Conservation (phyloP, 192 early-diverging fungal genomes). For the Dispira simplex region DNA sequence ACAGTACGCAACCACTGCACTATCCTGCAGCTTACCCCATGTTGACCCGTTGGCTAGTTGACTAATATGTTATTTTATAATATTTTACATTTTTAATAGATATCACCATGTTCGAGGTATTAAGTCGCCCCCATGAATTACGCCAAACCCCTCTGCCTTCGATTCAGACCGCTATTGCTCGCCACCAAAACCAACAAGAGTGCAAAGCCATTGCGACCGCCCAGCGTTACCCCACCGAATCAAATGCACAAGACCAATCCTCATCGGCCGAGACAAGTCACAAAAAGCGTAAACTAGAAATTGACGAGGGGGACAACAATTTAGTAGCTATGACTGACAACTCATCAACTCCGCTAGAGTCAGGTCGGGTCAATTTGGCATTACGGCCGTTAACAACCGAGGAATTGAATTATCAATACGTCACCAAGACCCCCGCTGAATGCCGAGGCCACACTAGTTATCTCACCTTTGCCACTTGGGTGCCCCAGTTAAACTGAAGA, state of each 20-base stretch:
- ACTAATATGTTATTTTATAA: not conserved
- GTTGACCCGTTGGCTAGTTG: no score
- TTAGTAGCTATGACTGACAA: no score
- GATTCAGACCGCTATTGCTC: conserved; percentile 41
- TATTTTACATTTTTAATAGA: conserved; percentile 21
- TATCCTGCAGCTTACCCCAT: no score
- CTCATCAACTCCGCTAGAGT: no score
- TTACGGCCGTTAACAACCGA: not conserved
- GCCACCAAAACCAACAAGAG: not conserved
- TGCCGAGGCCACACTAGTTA: conserved; percentile 85
- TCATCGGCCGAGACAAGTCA: no score
- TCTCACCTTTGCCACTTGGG: conserved; percentile 79
- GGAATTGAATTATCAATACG: conserved; percentile 12
- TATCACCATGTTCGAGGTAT: conserved; percentile 86
- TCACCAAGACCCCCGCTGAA: conserved; percentile 35
- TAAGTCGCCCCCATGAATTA: conserved; percentile 66
- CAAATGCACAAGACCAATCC: no score
- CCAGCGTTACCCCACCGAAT: no score
- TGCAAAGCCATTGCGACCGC: not conserved
- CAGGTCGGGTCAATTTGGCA: not conserved
- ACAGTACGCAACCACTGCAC: no score
- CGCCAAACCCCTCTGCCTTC: conserved; percentile 40
- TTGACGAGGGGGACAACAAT: no score
- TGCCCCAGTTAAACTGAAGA: conserved; percentile 20
- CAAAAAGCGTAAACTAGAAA: no score